Conservation (phyloP, 805 yeast species). For the Priceomyces fermenticarens region DNA sequence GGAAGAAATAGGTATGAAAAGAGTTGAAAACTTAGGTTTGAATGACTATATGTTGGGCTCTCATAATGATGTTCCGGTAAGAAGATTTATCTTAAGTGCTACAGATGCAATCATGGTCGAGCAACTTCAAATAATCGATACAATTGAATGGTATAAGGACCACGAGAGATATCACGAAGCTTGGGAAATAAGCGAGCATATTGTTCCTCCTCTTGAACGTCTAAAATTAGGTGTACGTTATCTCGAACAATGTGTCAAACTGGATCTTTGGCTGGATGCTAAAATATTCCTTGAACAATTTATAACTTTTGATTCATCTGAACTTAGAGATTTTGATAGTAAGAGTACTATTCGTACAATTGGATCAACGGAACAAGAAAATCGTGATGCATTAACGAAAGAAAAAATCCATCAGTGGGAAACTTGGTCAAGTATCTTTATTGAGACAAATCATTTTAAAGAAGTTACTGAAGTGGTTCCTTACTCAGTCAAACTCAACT, state of each 20-base stretch:
- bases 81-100: conserved; percentile 73
- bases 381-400: conserved; percentile 17
- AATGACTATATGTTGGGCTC: conserved; percentile 77
- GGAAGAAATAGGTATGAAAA: conserved; percentile 70
- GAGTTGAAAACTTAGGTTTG: conserved; percentile 57
- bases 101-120: conserved; percentile 76
- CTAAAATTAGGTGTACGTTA: conserved; percentile 59
- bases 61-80: conserved; percentile 39
- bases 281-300: conserved; percentile 41
- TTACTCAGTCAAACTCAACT: conserved; percentile 28
- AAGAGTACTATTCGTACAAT: conserved; percentile 28
- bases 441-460: conserved; percentile 43
- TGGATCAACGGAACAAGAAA: conserved; percentile 9
- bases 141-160: conserved; percentile 68
- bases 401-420: conserved; percentile 55
- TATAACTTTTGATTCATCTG: conserved; percentile 16
- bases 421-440: conserved; percentile 53
- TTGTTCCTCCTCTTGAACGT: conserved; percentile 50
- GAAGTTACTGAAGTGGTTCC: conserved; percentile 61
- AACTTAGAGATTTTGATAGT: conserved; percentile 26
- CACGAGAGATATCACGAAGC: conserved; percentile 60
- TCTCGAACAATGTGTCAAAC: conserved; percentile 40
- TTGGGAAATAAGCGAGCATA: conserved; percentile 69
- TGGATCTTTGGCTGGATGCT: conserved; percentile 55
- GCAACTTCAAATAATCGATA: conserved; percentile 67